Evolutionary conservation across 225 moss, liverwort and hornwort species (phyloP).

Genomic region (Pseudisothecium myosuroides): DNA sequence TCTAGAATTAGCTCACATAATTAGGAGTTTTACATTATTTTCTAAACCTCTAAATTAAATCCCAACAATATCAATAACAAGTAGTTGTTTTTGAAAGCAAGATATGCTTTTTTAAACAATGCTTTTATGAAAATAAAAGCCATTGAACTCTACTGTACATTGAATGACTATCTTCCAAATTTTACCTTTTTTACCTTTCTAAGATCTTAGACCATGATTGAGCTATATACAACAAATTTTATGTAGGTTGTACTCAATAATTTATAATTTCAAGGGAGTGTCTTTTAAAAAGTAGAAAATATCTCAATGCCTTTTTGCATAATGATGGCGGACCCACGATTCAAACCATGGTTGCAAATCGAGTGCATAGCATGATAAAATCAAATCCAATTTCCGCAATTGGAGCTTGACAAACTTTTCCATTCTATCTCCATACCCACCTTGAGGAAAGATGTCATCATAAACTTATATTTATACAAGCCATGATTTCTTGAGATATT

Average conservation of each 20-base stretch:
- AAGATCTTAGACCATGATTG: not conserved
- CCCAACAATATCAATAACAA: not conserved
- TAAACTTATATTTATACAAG: too few relatives aligned
- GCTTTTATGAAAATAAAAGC: not conserved
- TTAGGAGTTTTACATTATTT: not conserved
- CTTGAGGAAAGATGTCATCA: not conserved
- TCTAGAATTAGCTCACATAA: not conserved
- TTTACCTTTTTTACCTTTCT: not conserved
- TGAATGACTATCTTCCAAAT: not conserved
- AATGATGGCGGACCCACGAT: rapidly evolving
- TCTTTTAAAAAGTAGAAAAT: not conserved
- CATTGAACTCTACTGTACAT: not conserved
- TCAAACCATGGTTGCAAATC: too few relatives aligned
- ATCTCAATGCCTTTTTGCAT: not conserved
- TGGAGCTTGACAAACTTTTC: too few relatives aligned
- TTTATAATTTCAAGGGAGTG: too few relatives aligned
- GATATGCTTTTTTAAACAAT: not conserved
- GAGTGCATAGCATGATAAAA: not conserved
- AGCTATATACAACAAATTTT: too few relatives aligned
- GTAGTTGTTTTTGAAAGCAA: rapidly evolving
- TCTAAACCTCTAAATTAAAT: not conserved
- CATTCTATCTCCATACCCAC: too few relatives aligned
- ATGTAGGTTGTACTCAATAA: not conserved
- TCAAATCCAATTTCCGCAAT: not conserved
- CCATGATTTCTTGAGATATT: too few relatives aligned